Evolutionary conservation across 371 early-diverging fungal genomes (phyloP).

Genomic region (Zancudomyces culisetae): DNA sequence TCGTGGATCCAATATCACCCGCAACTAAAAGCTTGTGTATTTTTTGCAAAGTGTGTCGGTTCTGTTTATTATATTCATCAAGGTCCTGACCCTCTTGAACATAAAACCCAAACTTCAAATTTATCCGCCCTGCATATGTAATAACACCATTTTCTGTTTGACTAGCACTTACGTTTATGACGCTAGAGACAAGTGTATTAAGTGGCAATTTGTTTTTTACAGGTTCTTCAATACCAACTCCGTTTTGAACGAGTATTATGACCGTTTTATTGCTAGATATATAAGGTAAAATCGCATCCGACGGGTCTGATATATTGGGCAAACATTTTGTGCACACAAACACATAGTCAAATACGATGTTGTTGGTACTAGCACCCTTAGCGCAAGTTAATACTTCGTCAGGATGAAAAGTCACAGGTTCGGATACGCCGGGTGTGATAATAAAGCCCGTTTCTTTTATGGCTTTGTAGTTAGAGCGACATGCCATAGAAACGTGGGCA

Average conservation of each 20-base stretch:
- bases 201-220: slow-evolving; percentile 37
- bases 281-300: slow-evolving; percentile 41
- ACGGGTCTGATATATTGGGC: slow-evolving; percentile 36
- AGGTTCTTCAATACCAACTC: slow-evolving; percentile 58
- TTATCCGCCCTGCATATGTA: slow-evolving; percentile 17
- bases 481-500: slow-evolving; percentile 43
- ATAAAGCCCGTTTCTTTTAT: slow-evolving; percentile 41
- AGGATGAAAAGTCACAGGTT: slow-evolving; percentile 38
- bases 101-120: slow-evolving; percentile 23
- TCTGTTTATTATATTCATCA: slow-evolving; percentile 16
- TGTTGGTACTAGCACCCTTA: slow-evolving; percentile 22
- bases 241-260: slow-evolving; percentile 71
- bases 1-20: slow-evolving; percentile 21
- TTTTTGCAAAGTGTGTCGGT: neutral
- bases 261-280: slow-evolving; percentile 32
- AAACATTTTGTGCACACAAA: slow-evolving; percentile 56
- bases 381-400: slow-evolving; percentile 30
- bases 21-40: neutral
- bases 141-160: slow-evolving; percentile 42
- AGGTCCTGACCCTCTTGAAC: slow-evolving; percentile 3
- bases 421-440: slow-evolving; percentile 41
- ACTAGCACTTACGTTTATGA: slow-evolving; percentile 50
- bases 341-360: slow-evolving; percentile 44
- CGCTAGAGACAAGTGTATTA: slow-evolving; percentile 45
- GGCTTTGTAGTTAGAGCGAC: slow-evolving; percentile 55